Conservation (phyloP, 768 basidiomycete species). For the Cystofilobasidium bisporidii region DNA sequence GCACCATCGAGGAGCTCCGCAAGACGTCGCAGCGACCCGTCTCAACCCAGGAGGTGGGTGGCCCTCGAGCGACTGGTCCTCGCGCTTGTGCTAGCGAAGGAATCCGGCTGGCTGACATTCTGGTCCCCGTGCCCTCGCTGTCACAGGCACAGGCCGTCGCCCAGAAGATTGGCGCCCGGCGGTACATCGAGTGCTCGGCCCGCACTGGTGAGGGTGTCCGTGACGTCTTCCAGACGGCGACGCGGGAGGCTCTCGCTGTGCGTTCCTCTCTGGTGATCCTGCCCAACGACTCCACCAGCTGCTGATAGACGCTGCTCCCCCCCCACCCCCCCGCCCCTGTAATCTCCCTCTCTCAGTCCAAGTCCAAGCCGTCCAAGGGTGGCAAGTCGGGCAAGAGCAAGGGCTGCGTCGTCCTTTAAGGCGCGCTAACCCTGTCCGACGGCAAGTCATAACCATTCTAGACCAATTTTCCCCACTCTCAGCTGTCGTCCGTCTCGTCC, state of each 20-base stretch:
- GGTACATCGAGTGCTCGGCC: constrained; percentile 96
- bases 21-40: constrained; percentile 93
- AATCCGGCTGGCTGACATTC: no score
- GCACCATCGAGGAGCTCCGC: constrained; percentile 86
- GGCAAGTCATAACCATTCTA: no score
- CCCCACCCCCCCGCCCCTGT: background rate
- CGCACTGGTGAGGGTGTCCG: constrained; percentile 92
- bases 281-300: no score
- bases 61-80: background rate
- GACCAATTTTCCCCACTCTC: no score
- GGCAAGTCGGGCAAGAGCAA: constrained; percentile 20
- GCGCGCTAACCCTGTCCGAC: no score
- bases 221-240: constrained; percentile 97
- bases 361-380: constrained; percentile 21
- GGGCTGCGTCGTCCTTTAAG: constrained; percentile 26
- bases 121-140: no score
- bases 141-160: constrained; percentile 69
- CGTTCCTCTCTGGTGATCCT: background rate
- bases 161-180: constrained; percentile 91
- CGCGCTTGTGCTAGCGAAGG: background rate
- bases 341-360: constrained; percentile 5
- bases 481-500: no score
- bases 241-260: constrained; percentile 66
- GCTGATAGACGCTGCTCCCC: background rate
- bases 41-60: constrained; percentile 62